A percentile compares a stretch with the other conserved stretches of the same genome.
Conservation (phyloP, 495 filamentous ascomycete genomes). For the Schizothecium vesticola region DNA sequence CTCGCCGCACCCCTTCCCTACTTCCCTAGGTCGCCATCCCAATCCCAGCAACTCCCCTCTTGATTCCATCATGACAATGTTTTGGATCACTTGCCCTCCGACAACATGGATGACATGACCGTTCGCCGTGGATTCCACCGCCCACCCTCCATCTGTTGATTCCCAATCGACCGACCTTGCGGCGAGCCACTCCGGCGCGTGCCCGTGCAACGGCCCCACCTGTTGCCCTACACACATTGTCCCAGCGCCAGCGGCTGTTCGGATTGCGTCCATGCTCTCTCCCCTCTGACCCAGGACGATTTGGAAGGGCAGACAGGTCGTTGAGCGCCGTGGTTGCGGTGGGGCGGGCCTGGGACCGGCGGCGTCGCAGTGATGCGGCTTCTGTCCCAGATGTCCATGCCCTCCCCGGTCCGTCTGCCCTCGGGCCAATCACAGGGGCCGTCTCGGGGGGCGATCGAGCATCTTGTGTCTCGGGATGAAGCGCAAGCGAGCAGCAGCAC, state of each 20-base stretch:
- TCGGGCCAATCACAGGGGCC: slow-evolving; percentile 21
- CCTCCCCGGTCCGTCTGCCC: slow-evolving; percentile 17
- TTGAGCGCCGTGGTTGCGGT: background rate
- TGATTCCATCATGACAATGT: background rate
- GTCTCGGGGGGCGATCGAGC: slow-evolving; percentile 24
- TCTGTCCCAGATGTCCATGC: slow-evolving; percentile 26
- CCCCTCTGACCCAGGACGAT: background rate
- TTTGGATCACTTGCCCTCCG: background rate
- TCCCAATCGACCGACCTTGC: background rate
- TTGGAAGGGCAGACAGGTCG: background rate
- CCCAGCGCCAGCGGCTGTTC: background rate
- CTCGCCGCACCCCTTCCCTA: no score
- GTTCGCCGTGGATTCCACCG: background rate
- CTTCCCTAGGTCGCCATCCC: background rate
- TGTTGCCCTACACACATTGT: background rate
- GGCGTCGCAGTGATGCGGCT: slow-evolving; percentile 28
- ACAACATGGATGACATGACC: background rate
- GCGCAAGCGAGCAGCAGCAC: slow-evolving; percentile 29
- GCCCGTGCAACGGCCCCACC: background rate
- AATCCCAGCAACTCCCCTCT: background rate
- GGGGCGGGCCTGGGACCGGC: slow-evolving; percentile 16
- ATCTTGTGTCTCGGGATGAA: slow-evolving; percentile 33
- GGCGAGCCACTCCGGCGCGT: background rate
- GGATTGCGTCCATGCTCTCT: background rate
- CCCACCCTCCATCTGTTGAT: background rate